Conservation (phyloP, 495 filamentous ascomycete species). For the Lasiosphaeria miniovina region DNA sequence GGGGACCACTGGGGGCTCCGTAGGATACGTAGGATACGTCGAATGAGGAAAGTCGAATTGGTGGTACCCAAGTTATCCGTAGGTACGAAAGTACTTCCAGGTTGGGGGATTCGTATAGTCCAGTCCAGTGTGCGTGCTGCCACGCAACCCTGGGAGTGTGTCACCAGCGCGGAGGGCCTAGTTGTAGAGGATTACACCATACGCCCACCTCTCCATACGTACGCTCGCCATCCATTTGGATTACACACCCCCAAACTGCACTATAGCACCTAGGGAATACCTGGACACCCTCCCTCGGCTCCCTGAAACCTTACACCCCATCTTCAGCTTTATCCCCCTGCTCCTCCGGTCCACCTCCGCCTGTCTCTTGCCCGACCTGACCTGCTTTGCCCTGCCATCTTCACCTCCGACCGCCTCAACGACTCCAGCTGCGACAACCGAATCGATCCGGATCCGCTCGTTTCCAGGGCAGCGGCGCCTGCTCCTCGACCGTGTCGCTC, state of each 20-base stretch:
- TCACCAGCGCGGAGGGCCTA: constrained; percentile 10
- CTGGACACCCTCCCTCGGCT: constrained; percentile 14
- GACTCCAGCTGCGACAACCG: constrained; percentile 16
- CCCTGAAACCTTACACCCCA: constrained; percentile 27
- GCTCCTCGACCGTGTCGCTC: constrained; percentile 9
- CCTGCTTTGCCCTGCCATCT: constrained; percentile 11
- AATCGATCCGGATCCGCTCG: constrained; percentile 17
- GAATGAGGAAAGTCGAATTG: background rate
- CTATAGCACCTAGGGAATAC: background rate
- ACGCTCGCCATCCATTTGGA: constrained; percentile 14
- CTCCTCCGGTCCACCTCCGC: constrained; percentile 18
- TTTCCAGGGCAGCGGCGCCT: constrained; percentile 14
- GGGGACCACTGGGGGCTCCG: no score
- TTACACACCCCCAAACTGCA: no score
- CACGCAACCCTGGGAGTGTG: constrained; percentile 28
- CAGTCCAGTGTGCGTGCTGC: constrained; percentile 8
- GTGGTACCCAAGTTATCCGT: background rate
- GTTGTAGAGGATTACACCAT: no score
- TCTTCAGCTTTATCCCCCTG: constrained; percentile 31
- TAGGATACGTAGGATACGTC: no score
- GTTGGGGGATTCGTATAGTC: background rate
- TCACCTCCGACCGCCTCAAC: constrained; percentile 11
- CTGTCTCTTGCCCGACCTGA: constrained; percentile 7
- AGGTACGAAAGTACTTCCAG: background rate
- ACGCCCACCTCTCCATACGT: constrained; percentile 10